A percentile compares a stretch with the other conserved stretches of the same genome.
phyloP scores from a whole-genome alignment of 805 yeast species.

The Spathaspora gorwiae region DNA sequence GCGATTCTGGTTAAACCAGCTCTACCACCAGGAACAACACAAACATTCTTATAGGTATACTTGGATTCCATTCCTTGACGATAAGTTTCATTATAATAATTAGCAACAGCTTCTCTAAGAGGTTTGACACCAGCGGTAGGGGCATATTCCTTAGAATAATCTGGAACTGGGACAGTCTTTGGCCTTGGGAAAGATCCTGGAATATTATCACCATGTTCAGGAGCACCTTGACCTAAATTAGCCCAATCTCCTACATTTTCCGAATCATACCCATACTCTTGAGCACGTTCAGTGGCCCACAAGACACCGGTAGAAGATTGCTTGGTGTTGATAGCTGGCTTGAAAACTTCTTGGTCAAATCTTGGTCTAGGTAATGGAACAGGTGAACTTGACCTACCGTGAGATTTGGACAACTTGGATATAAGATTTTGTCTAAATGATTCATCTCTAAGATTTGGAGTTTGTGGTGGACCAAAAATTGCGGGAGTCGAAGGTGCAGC shows the following conservation, averaged over 20 bases:
- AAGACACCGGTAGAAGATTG: constrained; percentile 61
- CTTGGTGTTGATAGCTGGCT: constrained; percentile 55
- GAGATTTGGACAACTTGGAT: constrained; percentile 23
- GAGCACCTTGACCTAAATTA: constrained; percentile 62
- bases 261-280: constrained; percentile 48
- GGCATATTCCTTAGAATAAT: constrained; percentile 51
- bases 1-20: constrained; percentile 62
- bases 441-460: constrained; percentile 13
- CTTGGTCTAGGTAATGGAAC: constrained; percentile 48
- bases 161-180: constrained; percentile 40
- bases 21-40: constrained; percentile 62
- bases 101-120: constrained; percentile 54
- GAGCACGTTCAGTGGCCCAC: constrained; percentile 61
- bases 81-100: constrained; percentile 51
- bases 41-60: constrained; percentile 57
- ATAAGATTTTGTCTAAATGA: constrained; percentile 15
- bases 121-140: constrained; percentile 56
- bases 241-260: constrained; percentile 46
- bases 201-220: constrained; percentile 55
- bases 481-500: constrained; percentile 6
- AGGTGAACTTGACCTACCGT: constrained; percentile 42
- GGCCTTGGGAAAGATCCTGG: constrained; percentile 58
- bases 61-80: constrained; percentile 46
- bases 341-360: constrained; percentile 40
- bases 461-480: constrained; percentile 4